Percentiles rank a stretch among this genome's conserved stretches.
Evolutionary conservation across 176 grass and related monocot genomes (phyloP).

Genomic region (Lolium perenne): DNA sequence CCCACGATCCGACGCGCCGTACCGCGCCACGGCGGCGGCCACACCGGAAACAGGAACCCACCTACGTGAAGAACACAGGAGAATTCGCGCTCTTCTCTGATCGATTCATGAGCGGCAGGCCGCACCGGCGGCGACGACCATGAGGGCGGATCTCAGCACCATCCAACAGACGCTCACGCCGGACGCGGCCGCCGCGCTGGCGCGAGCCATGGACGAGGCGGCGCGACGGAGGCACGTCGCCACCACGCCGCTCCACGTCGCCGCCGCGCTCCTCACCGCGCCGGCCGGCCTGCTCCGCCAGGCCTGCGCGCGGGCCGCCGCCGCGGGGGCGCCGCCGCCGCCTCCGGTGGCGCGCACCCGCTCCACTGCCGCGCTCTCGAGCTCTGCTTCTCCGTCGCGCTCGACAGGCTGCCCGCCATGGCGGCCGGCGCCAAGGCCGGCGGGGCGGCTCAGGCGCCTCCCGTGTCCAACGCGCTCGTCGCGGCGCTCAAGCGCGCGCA

Average conservation of each 20-base stretch:
- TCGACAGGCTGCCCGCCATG: constrained; percentile 72
- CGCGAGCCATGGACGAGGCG: constrained; percentile 74
- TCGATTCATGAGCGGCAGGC: constrained; percentile 54
- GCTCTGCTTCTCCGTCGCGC: constrained; percentile 89
- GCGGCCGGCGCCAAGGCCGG: constrained; percentile 26
- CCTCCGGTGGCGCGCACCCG: constrained; percentile 44
- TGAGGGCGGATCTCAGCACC: constrained; percentile 95
- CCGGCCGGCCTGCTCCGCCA: constrained; percentile 67
- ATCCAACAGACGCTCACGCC: constrained; percentile 92
- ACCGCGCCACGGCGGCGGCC: background rate
- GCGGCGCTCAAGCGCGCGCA: constrained; percentile 92
- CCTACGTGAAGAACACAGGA: background rate
- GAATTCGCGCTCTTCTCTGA: constrained; percentile 33
- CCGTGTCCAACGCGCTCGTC: constrained; percentile 82
- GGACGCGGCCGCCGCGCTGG: constrained; percentile 75
- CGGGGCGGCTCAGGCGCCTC: constrained; percentile 32
- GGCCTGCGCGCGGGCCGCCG: constrained; percentile 57
- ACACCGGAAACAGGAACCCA: background rate
- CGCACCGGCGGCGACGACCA: constrained; percentile 32
- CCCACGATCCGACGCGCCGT: background rate
- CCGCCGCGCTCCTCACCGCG: constrained; percentile 69
- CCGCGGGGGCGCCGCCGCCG: constrained; percentile 1
- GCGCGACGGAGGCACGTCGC: constrained; percentile 57
- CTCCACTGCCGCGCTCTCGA: constrained; percentile 89
- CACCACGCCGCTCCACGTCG: constrained; percentile 90